These are phyloP conservation scores for Citrullus mucosospermus DNA, from an alignment of 306 rosid species.

Conservation along the genomic window DNA sequence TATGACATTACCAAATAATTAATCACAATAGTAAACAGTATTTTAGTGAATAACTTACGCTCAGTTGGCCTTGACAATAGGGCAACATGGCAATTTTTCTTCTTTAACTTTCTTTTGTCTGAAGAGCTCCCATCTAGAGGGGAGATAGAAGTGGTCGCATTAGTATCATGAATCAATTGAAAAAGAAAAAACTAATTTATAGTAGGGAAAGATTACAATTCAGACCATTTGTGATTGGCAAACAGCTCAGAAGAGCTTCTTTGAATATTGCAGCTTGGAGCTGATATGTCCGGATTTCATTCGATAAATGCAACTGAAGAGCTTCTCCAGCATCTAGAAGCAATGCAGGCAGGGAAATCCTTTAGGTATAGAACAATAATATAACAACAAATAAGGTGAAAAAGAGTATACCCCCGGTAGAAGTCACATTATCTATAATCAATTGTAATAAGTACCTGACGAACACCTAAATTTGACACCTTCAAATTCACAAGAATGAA, in stretches of 20 bases:
- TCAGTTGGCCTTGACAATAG: slow-evolving; percentile 81
- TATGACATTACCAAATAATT: neutral
- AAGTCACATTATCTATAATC: neutral
- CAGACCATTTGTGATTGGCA: slow-evolving; percentile 41
- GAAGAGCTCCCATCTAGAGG: slow-evolving; percentile 35
- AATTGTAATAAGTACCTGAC: slow-evolving; percentile 24
- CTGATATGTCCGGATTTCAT: slow-evolving; percentile 52
- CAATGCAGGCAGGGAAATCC: neutral
- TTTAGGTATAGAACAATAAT: neutral
- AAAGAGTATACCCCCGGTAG: neutral
- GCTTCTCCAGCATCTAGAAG: slow-evolving; percentile 50
- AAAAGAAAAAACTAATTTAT: neutral
- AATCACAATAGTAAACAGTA: neutral
- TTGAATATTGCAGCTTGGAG: slow-evolving; percentile 72
- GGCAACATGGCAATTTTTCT: slow-evolving; percentile 49
- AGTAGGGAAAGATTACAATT: slow-evolving; percentile 7
- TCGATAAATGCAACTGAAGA: slow-evolving; percentile 39
- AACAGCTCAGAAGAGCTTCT: slow-evolving; percentile 56
- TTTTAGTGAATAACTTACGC: slow-evolving; percentile 38
- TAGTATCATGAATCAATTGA: neutral
- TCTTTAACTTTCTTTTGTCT: slow-evolving; percentile 30
- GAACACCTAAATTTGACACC: slow-evolving; percentile 59
- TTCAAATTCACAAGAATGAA: slow-evolving; percentile 82
- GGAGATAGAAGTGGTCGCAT: slow-evolving; percentile 10
- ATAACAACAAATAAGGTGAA: neutral